Conservation (phyloP, 352 stramenopile species). For the Pythium diclinum region DNA sequence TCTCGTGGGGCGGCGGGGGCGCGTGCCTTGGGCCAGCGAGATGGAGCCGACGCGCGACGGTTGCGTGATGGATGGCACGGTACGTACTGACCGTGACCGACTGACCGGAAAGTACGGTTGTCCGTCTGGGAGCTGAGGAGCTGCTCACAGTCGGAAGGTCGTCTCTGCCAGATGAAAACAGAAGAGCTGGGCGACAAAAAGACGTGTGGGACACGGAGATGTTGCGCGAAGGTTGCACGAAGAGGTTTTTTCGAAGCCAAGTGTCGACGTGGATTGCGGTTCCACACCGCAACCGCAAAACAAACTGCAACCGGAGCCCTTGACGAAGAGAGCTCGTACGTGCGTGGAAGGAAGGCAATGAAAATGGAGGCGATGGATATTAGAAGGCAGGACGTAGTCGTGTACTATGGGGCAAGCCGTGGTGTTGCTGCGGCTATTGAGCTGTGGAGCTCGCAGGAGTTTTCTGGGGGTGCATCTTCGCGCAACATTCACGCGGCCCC, state of each 20-base stretch:
- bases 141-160: too few species aligned
- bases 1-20: constrained; percentile 1
- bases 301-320: background rate
- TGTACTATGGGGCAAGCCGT: too few species aligned
- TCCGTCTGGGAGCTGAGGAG: background rate
- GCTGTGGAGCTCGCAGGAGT: too few species aligned
- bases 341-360: too few species aligned
- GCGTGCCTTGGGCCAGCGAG: constrained; percentile 25
- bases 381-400: too few species aligned
- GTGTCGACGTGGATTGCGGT: background rate
- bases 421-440: too few species aligned
- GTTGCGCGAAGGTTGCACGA: constrained; percentile 25
- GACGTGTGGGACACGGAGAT: background rate
- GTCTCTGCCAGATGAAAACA: too few species aligned
- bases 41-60: constrained; percentile 5
- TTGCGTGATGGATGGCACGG: background rate
- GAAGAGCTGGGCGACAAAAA: constrained; percentile 11
- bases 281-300: background rate
- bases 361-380: too few species aligned
- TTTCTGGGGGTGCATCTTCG: constrained; percentile 20
- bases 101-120: background rate
- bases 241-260: constrained; percentile 1
- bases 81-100: background rate
- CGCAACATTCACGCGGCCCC: constrained; percentile 9
- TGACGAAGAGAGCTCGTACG: too few species aligned